Base-by-base conservation (phyloP, 2,329 filamentous ascomycete species). In the Pseudocercospora crystallina region DNA sequence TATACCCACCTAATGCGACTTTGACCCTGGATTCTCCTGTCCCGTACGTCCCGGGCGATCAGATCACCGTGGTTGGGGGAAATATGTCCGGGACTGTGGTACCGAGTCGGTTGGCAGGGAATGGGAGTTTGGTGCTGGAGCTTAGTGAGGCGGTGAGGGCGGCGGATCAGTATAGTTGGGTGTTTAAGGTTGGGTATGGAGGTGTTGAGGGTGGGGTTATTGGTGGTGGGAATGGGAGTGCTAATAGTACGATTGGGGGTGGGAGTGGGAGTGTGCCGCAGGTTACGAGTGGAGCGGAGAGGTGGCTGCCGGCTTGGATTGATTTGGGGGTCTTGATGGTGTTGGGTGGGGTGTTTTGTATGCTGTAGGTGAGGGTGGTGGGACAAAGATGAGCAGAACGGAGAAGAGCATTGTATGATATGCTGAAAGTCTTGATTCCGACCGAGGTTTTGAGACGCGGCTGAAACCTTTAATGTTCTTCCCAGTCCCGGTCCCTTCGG, bases 1-100 rank as follows among this genome's bases (percentile, higher is more conserved):
- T 82, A 31, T 67, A 70, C 5, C 68, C 69, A 37, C 77, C 77
- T 2, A 65, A 67, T n/a, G 65, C 62, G 1, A 70, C 64, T 2
- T 56, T 80, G 2, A 58, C 68, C 1, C 56, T 81, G 5, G 59
- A 71, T 31, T 72, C 71, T 30, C 72, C 74, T 0, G 60, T 81
- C 2, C 79, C 79, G 0, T 73, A 73, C 12, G 41, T 80, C 5
- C 47, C 67, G 1, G 77, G 76, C 0, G 79, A 82, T 56, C 41
- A 62, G 13, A 69, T 81, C 1, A 74, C 69, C 7, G 68, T 79
- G 26, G 63, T 79, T 2, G 74, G 73, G 7, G 71, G 65, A 2
- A 61, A 61, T 11, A 54, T 58, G 59, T 60, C 52, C 40, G 64
- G 63, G 2, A 61, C 54, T 8, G 59, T 67, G 1, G 58, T 68